These are phyloP conservation scores for Crithidia brevicula DNA, from an alignment of 208 protist genomes.

Conservation along the genomic window DNA sequence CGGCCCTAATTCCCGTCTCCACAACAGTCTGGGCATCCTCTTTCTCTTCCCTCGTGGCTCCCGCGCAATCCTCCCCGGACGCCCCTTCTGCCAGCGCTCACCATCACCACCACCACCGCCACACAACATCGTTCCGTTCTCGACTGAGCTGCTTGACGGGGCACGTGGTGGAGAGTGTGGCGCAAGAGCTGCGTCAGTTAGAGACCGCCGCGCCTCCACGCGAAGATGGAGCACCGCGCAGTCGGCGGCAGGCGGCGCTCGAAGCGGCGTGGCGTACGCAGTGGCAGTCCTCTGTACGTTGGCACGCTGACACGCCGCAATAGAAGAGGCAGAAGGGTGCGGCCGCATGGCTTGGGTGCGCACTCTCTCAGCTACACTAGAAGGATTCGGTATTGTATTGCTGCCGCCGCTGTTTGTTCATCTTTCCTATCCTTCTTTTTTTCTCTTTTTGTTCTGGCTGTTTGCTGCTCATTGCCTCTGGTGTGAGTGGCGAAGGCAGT, in stretches of 20 bases:
- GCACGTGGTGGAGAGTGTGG: constrained; percentile 24
- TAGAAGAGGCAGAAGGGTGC: neutral
- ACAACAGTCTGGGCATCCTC: constrained; percentile 12
- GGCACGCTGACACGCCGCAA: constrained; percentile 5
- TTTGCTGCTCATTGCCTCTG: no score
- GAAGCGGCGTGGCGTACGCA: constrained; percentile 31
- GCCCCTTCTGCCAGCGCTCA: neutral
- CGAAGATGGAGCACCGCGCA: constrained; percentile 18
- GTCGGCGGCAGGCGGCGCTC: constrained; percentile 25
- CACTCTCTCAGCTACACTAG: no score
- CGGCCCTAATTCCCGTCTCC: neutral
- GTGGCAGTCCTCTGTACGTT: constrained; percentile 22
- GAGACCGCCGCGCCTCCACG: constrained; percentile 1
- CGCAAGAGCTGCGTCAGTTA: constrained; percentile 17
- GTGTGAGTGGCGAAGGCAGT: no score
- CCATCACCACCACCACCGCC: neutral
- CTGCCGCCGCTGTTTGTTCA: no score
- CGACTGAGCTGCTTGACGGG: constrained; percentile 23
- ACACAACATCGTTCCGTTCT: neutral
- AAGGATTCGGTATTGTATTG: no score
- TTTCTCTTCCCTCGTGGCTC: neutral
- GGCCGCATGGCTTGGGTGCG: neutral
- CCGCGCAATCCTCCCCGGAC: no score
- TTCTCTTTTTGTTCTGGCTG: no score
- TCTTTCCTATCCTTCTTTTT: neutral